Conservation (phyloP, 306 rosid genomes). For the Vigna radiata region DNA sequence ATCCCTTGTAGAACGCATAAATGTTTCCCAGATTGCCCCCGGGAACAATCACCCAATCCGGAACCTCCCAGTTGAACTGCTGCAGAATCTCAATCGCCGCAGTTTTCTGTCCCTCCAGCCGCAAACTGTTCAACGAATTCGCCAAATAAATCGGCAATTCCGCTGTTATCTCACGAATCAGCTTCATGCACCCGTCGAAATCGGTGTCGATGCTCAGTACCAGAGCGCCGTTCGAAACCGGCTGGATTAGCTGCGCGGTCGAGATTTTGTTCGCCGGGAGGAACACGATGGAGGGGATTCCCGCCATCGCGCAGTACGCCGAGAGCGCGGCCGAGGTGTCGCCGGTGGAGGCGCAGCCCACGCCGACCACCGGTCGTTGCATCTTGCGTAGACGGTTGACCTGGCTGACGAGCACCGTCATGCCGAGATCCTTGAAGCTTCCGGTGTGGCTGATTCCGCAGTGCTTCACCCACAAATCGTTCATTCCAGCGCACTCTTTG, state of each 20-base stretch:
- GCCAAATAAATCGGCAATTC: constrained; percentile 85
- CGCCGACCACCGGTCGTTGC: constrained; percentile 72
- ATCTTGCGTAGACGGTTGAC: constrained; percentile 71
- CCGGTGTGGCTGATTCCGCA: constrained; percentile 86
- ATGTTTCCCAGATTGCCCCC: constrained; percentile 85
- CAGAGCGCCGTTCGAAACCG: constrained; percentile 77
- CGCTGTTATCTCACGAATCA: constrained; percentile 73
- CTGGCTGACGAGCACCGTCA: constrained; percentile 86
- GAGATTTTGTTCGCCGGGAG: constrained; percentile 85
- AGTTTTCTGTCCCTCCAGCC: constrained; percentile 84
- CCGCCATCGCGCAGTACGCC: constrained; percentile 80
- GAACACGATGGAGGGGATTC: constrained; percentile 86
- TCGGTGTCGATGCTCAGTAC: constrained; percentile 79
- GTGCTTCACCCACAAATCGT: constrained; percentile 86
- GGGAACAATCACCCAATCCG: constrained; percentile 88
- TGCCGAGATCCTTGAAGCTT: constrained; percentile 81
- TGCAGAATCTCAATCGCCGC: constrained; percentile 87
- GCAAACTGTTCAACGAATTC: constrained; percentile 75
- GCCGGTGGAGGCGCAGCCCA: constrained; percentile 85
- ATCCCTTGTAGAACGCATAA: constrained; percentile 86
- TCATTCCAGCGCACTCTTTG: constrained; percentile 78
- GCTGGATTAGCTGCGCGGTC: constrained; percentile 80
- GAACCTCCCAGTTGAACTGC: constrained; percentile 88
- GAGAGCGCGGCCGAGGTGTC: constrained; percentile 86
- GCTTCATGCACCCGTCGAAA: constrained; percentile 90